phyloP scores from a whole-genome alignment of 1,139 yeast species.

The Nakaseomyces glabratus region DNA sequence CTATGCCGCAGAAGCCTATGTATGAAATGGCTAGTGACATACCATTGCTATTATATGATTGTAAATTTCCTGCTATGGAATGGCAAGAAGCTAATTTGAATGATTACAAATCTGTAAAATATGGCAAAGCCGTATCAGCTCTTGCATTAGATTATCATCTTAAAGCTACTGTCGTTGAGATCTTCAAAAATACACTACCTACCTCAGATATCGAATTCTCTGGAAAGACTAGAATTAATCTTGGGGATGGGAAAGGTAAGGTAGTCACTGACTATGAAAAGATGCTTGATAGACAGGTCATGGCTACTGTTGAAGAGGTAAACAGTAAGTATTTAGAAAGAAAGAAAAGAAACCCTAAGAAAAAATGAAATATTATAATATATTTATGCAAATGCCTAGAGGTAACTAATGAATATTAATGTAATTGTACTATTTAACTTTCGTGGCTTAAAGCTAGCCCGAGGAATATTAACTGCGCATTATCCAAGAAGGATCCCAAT shows the following conservation, averaged over 20 bases:
- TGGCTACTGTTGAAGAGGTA: conserved; percentile 54
- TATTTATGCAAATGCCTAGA: background rate
- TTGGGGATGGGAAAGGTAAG: conserved; percentile 69
- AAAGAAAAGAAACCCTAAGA: conserved; percentile 22
- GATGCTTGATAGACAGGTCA: conserved; percentile 46
- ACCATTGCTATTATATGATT: conserved; percentile 84
- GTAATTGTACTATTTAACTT: too few relatives aligned
- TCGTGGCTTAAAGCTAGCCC: too few relatives aligned
- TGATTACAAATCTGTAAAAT: conserved; percentile 24
- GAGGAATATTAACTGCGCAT: conserved; percentile 6
- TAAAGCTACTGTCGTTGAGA: conserved; percentile 29
- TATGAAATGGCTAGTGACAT: conserved; percentile 88
- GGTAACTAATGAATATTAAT: too few relatives aligned
- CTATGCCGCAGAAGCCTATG: conserved; percentile 60
- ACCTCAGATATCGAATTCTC: conserved; percentile 15
- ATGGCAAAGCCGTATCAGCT: conserved; percentile 22
- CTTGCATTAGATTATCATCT: conserved; percentile 33
- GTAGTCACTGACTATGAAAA: conserved; percentile 50
- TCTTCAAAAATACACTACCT: conserved; percentile 27
- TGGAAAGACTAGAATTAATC: conserved; percentile 39
- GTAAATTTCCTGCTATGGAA: conserved; percentile 61
- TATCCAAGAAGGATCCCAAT: conserved; percentile 57
- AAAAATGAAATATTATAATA: background rate
- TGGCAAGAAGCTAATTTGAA: conserved; percentile 40
- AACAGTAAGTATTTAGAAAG: conserved; percentile 55